These are phyloP conservation scores for Magnaporthiopsis poae DNA, from an alignment of 2,329 filamentous ascomycete genomes.

Conservation along the genomic window DNA sequence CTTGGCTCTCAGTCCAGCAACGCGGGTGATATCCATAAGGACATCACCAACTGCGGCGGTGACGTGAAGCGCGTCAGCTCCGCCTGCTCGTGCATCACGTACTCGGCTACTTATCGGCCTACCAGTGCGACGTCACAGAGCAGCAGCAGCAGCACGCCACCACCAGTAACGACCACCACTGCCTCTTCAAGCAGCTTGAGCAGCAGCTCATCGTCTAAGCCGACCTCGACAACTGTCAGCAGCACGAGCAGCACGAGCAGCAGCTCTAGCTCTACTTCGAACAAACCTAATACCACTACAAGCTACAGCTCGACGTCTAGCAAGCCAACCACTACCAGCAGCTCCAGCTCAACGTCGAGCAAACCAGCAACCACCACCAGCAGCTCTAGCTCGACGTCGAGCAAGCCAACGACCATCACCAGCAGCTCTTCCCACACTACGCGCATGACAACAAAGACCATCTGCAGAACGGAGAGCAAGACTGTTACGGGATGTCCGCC, in stretches of 20 bases:
- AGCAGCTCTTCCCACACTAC: background rate
- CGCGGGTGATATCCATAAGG: background rate
- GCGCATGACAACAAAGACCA: conserved; percentile 3
- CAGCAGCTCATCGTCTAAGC: background rate
- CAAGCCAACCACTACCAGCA: background rate
- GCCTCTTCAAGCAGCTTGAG: background rate
- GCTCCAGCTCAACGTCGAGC: background rate
- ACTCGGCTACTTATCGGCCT: conserved; percentile 8
- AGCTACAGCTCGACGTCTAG: background rate
- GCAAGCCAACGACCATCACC: background rate
- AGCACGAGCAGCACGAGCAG: conserved; percentile 2
- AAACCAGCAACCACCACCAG: background rate
- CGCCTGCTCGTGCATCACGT: conserved; percentile 21
- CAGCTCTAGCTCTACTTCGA: background rate
- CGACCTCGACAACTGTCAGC: background rate
- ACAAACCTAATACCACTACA: background rate
- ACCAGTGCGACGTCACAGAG: background rate
- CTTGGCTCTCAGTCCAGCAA: conserved; percentile 5
- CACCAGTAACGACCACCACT: background rate
- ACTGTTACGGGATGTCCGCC: conserved; percentile 3
- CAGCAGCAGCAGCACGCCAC: background rate
- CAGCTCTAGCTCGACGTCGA: background rate
- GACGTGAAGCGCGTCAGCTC: conserved; percentile 17
- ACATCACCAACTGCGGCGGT: conserved; percentile 15
- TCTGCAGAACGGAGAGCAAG: conserved; percentile 2